Base-by-base conservation (phyloP, 805 yeast species). In the Zygosaccharomyces gambellarensis region DNA sequence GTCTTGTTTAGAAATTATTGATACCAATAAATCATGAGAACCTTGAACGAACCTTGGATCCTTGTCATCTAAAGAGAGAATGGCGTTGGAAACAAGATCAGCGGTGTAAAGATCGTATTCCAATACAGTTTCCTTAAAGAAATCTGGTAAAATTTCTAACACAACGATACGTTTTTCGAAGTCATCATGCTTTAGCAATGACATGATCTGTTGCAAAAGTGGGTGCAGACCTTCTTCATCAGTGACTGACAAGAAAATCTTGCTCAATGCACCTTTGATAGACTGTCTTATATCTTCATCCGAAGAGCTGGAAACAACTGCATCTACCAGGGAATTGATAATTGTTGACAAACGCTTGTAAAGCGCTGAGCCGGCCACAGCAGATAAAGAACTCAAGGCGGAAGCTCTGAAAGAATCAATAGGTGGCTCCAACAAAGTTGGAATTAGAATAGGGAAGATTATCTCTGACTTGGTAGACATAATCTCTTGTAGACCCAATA, bases 401-500 rank as follows among this genome's bases (percentile, higher is more conserved):
- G 79, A 76, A n/a, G 96, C 95, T 70, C 90, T 88, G 71, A 83
- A 83, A 0, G 81, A 74, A 57, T 87, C 88, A 48, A 90, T 82
- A 12, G 97, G 97, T 5, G 89, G 83, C 5, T 81, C 67, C 62
- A 92, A 74, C 62, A 94, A 76, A 0, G 95, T 80, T 39, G 98
- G 97, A 51, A 92, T 77, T 64, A 94, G 78, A 43, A 88, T 85
- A 43, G 98, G 97, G 90, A 95, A 90, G 49, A 95, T 87, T 3
- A 87, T 84, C 50, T 88, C 95, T 5, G 97, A 78, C 61, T 87
- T 88, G 2, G 90, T 83, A 9, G 94, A 80, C 95, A 92, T 87
- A 59, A 94, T 85, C 63, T 90, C 97, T 70, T 85, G 83, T 56
- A 94, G 76, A 6, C 98, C 99, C 46, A 83, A 75, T 56, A 94